phyloP scores from a whole-genome alignment of 768 basidiomycete genomes.

The Asterophora parasitica region DNA sequence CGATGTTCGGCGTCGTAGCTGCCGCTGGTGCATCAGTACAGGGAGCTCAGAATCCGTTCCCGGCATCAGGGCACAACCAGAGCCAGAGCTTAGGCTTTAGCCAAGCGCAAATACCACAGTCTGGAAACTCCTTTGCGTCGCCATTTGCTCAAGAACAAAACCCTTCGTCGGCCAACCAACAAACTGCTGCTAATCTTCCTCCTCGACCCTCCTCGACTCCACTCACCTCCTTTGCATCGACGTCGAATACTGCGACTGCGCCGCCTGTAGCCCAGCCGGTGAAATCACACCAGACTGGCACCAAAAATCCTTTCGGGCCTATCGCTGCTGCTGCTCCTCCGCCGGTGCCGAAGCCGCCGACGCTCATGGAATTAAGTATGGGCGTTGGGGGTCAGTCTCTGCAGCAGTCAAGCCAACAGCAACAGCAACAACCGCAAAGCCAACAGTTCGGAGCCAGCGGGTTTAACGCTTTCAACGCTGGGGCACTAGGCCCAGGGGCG shows the following conservation, averaged over 20 bases:
- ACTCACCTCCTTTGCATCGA: constrained; percentile 36
- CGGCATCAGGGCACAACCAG: constrained; percentile 18
- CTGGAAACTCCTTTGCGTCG: constrained; percentile 18
- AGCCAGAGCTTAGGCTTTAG: constrained; percentile 4
- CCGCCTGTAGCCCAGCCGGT: constrained; percentile 58
- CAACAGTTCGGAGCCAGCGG: constrained; percentile 21
- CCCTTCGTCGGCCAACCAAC: constrained; percentile 11
- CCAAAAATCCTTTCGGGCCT: constrained; percentile 91
- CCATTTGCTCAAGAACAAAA: constrained; percentile 21
- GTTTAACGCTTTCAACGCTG: constrained; percentile 33
- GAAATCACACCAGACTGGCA: constrained; percentile 87
- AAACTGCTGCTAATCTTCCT: constrained; percentile 32
- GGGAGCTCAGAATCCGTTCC: constrained; percentile 15
- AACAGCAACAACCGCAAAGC: constrained; percentile 20
- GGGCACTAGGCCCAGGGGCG: constrained; percentile 40
- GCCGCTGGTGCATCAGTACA: constrained; percentile 14
- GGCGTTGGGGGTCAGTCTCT: constrained; percentile 26
- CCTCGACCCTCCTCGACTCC: constrained; percentile 73
- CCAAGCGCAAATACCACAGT: constrained; percentile 12
- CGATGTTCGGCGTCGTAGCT: constrained; percentile 34
- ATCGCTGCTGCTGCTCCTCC: constrained; percentile 55
- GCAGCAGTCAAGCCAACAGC: constrained; percentile 11
- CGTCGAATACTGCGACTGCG: constrained; percentile 25
- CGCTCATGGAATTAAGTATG: constrained; percentile 74
- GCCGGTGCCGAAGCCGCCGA: constrained; percentile 69